phyloP scores from a whole-genome alignment of 805 yeast species.

The Yarrowia phangngaensis region DNA sequence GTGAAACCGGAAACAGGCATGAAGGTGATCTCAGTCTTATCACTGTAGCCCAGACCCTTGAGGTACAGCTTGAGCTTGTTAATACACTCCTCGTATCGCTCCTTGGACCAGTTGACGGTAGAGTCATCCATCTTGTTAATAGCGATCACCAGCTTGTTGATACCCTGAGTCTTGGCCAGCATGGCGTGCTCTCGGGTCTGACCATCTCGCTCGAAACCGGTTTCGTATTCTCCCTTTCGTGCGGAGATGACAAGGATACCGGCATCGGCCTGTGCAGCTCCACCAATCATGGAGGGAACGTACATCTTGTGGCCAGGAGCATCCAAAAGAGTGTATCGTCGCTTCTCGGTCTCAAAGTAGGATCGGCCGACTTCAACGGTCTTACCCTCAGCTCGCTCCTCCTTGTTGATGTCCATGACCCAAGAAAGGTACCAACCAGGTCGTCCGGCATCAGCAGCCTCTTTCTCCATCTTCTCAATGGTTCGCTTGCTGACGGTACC shows the following conservation, averaged over 20 bases:
- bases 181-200: conserved; percentile 98
- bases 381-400: conserved; percentile 98
- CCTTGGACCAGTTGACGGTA: conserved; percentile 93
- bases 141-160: conserved; percentile 85
- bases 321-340: conserved; percentile 96
- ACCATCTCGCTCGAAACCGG: conserved; percentile 98
- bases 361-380: conserved; percentile 99
- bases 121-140: conserved; percentile 99
- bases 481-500: conserved; percentile 99
- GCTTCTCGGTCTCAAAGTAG: conserved; percentile 93
- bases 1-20: conserved; percentile 99
- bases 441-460: conserved; percentile 98
- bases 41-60: conserved; percentile 74
- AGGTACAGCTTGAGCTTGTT: conserved; percentile 71
- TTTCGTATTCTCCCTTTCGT: conserved; percentile 98
- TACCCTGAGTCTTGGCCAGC: conserved; percentile 97
- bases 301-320: conserved; percentile 99
- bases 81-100: conserved; percentile 93
- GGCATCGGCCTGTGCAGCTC: conserved; percentile 99
- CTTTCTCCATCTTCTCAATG: conserved; percentile 95
- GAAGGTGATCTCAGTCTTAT: conserved; percentile 76
- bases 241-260: conserved; percentile 97
- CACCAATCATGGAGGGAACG: conserved; percentile 98
- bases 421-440: conserved; percentile 99
- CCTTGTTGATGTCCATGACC: conserved; percentile 99